A percentile compares a stretch with the other conserved stretches of the same genome.
These are phyloP conservation scores for Epichloe glyceriae DNA, from an alignment of 2,329 filamentous ascomycete genomes.

Conservation along the genomic window DNA sequence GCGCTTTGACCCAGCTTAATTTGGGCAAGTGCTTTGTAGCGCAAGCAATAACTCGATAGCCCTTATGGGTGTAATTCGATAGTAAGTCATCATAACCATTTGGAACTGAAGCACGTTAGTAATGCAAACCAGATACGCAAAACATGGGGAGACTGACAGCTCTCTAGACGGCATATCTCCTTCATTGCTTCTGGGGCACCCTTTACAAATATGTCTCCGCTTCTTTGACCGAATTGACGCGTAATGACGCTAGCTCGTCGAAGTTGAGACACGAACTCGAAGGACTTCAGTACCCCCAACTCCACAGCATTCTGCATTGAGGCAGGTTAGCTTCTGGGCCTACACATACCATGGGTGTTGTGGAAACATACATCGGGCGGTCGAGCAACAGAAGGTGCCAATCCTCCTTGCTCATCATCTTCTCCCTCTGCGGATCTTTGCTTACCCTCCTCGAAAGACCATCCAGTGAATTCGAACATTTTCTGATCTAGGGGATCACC, in stretches of 20 bases:
- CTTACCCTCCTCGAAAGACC: conserved; percentile 82
- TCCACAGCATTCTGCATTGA: conserved; percentile 47
- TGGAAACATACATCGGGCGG: conserved; percentile 46
- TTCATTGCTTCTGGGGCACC: conserved; percentile 94
- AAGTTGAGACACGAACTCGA: conserved; percentile 90
- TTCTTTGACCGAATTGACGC: conserved; percentile 71
- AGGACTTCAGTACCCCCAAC: conserved; percentile 78
- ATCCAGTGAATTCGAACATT: conserved; percentile 95
- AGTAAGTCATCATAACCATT: conserved; percentile 81
- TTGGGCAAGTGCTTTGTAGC: conserved; percentile 80
- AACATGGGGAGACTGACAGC: conserved; percentile 40
- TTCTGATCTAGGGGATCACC: conserved; percentile 93
- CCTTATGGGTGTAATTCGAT: conserved; percentile 84
- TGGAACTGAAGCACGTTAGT: conserved; percentile 43
- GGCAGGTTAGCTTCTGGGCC: conserved; percentile 5
- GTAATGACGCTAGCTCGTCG: conserved; percentile 88
- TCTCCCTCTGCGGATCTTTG: conserved; percentile 51
- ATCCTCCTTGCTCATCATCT: conserved; percentile 60
- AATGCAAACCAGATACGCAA: neutral
- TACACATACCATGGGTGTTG: conserved; percentile 8
- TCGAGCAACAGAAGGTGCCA: conserved; percentile 79
- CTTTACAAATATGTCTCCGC: conserved; percentile 85
- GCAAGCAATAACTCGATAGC: conserved; percentile 92
- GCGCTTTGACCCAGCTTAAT: conserved; percentile 84
- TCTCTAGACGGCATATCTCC: conserved; percentile 76